Base-by-base conservation (phyloP, 2,329 filamentous ascomycete genomes). In the Venturia pyrina region DNA sequence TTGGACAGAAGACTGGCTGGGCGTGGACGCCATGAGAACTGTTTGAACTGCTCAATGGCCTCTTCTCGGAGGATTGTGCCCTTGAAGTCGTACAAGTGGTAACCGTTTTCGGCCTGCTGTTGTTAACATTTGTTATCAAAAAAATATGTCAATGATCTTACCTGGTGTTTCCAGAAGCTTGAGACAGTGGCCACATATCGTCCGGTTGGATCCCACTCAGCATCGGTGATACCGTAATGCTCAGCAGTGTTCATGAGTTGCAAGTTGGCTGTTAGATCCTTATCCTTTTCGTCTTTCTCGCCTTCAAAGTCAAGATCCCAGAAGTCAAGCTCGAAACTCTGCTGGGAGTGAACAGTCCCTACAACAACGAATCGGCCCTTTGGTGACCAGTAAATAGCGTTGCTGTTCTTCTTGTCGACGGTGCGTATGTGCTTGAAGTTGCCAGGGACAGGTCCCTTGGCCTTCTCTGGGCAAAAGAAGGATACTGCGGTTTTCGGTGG, bases 381-480 rank as follows among this genome's bases (percentile, higher is more conserved):
- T 32, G 95, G 95, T 24, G 92, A 96, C 95, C 95, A 99, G 86
- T 98, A 98, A 74, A 99, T 99, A 70, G 91, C 93, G 75, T 99
- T 99, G 85, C 90, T 96, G 80, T 96, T 98, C 87, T 98, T 98
- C 87, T 98, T 98, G 73, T 99, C 95, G 66, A 96, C 83, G 10
- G 93, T 98, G 69, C 92, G 88, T 70, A 98, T 88, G 75, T 96
- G 91, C 82, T 93, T 96, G 85, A 98, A 99, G 83, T 96, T 97
- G 69, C 95, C 95, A 43, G 48, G 43, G 32, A 85, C 83, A 64
- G 85, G 79, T 66, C 85, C 91, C 85, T 98, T 99, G 73, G 86
- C 81, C 83, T 96, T 98, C 78, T 99, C 95, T 0, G 95, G 93
- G 72, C 91, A 93, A 83, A 96, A 99, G 85, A 99, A 99, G 43